Evolutionary conservation across 805 yeast genomes (phyloP).

Genomic region (Barnettozyma vustinii): DNA sequence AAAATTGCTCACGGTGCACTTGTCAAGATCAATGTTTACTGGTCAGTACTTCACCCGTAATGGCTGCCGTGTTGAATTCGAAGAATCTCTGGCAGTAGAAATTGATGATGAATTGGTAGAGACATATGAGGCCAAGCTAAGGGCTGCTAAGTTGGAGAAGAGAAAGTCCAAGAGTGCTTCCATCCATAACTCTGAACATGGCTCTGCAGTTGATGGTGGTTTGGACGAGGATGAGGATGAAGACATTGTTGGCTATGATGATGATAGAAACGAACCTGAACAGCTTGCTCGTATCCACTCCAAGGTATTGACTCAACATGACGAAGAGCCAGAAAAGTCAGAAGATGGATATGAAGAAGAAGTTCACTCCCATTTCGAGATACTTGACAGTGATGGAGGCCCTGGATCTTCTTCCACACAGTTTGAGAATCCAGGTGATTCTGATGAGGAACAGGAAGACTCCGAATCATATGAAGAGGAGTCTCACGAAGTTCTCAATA

Average conservation of each 20-base stretch:
- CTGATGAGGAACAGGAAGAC: constrained; percentile 21
- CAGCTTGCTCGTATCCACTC: constrained; percentile 22
- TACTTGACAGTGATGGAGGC: neutral
- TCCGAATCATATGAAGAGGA: constrained; percentile 23
- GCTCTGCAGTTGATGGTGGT: constrained; percentile 9
- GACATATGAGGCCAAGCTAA: constrained; percentile 26
- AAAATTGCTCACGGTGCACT: constrained; percentile 65
- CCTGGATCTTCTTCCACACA: constrained; percentile 3
- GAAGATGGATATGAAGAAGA: constrained; percentile 1
- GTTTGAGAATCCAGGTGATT: constrained; percentile 16
- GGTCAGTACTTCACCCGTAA: constrained; percentile 68
- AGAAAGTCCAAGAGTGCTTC: constrained; percentile 11
- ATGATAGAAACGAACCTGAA: constrained; percentile 21
- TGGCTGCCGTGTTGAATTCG: constrained; percentile 64
- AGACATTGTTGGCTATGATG: constrained; percentile 36
- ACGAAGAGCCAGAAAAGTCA: constrained; percentile 15
- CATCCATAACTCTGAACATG: constrained; percentile 1
- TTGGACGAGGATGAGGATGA: constrained; percentile 45
- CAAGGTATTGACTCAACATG: constrained; percentile 21
- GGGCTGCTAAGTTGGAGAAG: constrained; percentile 15
- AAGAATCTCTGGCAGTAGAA: constrained; percentile 45
- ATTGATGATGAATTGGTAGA: constrained; percentile 36
- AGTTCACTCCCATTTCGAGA: neutral
- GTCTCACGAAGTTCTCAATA: constrained; percentile 18
- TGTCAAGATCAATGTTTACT: constrained; percentile 76